These are phyloP conservation scores for Amanita rubescens DNA, from an alignment of 768 basidiomycete species.

Conservation along the genomic window DNA sequence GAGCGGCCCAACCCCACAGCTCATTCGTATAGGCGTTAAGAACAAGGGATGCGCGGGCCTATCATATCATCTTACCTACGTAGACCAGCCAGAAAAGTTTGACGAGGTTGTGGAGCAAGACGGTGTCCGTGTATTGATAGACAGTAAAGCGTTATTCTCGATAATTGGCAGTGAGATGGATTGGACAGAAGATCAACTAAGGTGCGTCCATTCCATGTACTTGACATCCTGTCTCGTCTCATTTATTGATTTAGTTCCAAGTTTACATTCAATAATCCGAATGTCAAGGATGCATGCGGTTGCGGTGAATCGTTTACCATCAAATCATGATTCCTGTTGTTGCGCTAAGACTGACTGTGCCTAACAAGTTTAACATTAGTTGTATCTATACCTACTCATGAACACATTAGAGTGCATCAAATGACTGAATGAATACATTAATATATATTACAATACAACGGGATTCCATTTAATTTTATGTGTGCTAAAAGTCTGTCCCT, in stretches of 20 bases:
- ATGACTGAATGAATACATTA: slow-evolving; percentile 4
- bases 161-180: slow-evolving; percentile 99
- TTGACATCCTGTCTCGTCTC: slow-evolving; percentile 3
- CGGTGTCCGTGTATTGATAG: slow-evolving; percentile 88
- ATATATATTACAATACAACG: slow-evolving; percentile 7
- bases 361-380: not conserved
- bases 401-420: not conserved
- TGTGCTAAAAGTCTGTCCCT: not conserved
- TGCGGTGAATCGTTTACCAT: slow-evolving; percentile 91
- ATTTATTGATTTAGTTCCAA: slow-evolving; percentile 45
- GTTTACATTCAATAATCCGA: slow-evolving; percentile 84
- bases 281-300: slow-evolving; percentile 91
- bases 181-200: slow-evolving; percentile 90
- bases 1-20: slow-evolving; percentile 78
- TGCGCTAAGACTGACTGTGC: not conserved
- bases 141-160: slow-evolving; percentile 93
- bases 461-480: slow-evolving; percentile 10
- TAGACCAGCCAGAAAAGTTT: slow-evolving; percentile 81
- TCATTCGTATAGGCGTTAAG: slow-evolving; percentile 90
- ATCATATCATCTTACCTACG: slow-evolving; percentile 91
- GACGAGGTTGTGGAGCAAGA: slow-evolving; percentile 98
- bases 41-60: slow-evolving; percentile 95
- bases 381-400: slow-evolving; percentile 16
- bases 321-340: slow-evolving; percentile 21
- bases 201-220: slow-evolving; percentile 38